Conservation (phyloP, 2,329 filamentous ascomycete species). For the Calonectria hongkongensis region DNA sequence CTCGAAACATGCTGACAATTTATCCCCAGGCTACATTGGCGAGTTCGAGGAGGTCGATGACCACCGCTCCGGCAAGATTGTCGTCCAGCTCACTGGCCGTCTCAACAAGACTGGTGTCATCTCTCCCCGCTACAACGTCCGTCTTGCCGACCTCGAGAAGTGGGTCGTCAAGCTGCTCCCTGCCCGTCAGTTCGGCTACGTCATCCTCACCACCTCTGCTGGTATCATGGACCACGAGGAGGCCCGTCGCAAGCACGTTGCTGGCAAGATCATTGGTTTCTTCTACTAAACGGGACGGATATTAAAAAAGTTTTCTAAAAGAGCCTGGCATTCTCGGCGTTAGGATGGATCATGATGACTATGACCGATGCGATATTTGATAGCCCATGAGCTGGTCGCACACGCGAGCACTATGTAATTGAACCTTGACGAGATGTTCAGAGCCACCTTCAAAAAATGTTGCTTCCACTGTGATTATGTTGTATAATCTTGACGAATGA, state of each 20-base stretch:
- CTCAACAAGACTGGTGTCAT: constrained; percentile 99
- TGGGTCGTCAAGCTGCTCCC: constrained; percentile 99
- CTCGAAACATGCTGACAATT: constrained; percentile 87
- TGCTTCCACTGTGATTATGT: constrained; percentile 31
- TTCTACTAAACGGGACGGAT: constrained; percentile 84
- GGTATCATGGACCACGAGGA: constrained; percentile 99
- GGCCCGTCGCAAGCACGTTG: constrained; percentile 98
- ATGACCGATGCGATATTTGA: constrained; percentile 60
- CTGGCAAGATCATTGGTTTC: constrained; percentile 99
- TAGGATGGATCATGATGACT: constrained; percentile 60
- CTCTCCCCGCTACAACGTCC: constrained; percentile 99
- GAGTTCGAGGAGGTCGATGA: constrained; percentile 99
- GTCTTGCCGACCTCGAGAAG: constrained; percentile 98
- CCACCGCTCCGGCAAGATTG: constrained; percentile 99
- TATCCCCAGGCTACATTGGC: constrained; percentile 90
- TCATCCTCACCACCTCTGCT: constrained; percentile 98
- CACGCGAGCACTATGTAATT: constrained; percentile 60
- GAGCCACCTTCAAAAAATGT: constrained; percentile 36
- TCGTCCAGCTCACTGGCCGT: constrained; percentile 99
- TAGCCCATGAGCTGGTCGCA: constrained; percentile 58
- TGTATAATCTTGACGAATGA: neutral
- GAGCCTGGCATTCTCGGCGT: constrained; percentile 61
- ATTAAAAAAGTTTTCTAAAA: constrained; percentile 53
- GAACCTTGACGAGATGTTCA: constrained; percentile 57
- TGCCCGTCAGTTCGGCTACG: constrained; percentile 99